Conservation (phyloP, 1,284 basidiomycete genomes). For the Peniophora sp. region DNA sequence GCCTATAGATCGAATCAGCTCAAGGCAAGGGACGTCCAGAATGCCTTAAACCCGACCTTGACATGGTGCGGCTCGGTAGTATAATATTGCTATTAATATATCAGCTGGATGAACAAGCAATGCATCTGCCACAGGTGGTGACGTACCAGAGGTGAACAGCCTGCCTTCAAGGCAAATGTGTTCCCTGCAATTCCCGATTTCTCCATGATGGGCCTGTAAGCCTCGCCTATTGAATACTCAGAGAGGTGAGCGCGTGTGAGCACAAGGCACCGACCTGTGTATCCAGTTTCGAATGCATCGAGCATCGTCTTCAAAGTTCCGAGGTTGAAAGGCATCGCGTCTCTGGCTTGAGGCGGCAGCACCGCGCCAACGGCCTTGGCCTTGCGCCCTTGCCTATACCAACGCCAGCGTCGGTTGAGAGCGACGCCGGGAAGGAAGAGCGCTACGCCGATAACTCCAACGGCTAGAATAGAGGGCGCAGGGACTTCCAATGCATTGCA, state of each 20-base stretch:
- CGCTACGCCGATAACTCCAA: background rate
- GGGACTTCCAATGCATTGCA: background rate
- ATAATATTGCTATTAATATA: background rate
- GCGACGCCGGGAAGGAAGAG: background rate
- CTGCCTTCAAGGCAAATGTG: background rate
- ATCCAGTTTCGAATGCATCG: background rate
- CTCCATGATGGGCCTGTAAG: background rate
- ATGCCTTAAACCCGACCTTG: background rate
- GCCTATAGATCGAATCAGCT: constrained; percentile 2
- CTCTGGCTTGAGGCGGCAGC: background rate
- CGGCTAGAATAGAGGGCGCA: background rate
- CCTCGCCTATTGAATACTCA: background rate
- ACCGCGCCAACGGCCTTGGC: background rate
- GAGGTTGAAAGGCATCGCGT: background rate
- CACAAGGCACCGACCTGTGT: background rate
- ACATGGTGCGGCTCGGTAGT: background rate
- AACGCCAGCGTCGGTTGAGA: background rate
- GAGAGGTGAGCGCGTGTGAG: too few species aligned
- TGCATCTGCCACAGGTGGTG: background rate
- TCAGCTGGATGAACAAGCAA: background rate
- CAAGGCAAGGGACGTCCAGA: background rate
- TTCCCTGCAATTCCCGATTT: background rate
- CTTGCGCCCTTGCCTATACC: background rate
- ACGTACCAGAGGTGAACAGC: background rate
- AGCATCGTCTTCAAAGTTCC: background rate